Conservation (phyloP, 2,329 filamentous ascomycete species). For the Didymella segeticola region DNA sequence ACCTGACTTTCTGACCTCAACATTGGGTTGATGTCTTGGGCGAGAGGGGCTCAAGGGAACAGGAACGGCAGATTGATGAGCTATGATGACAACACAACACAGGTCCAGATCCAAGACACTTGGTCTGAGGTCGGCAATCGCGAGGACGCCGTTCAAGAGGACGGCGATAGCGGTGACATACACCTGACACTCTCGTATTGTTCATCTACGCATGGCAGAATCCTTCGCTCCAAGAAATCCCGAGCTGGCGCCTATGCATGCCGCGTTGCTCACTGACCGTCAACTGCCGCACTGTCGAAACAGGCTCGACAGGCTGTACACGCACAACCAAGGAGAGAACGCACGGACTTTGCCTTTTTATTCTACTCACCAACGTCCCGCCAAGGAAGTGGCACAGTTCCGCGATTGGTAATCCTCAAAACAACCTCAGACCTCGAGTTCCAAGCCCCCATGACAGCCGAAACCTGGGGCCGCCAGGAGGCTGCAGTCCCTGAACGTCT, state of each 20-base stretch:
- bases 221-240: not conserved
- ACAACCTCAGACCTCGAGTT: not conserved
- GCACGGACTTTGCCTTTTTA: not conserved
- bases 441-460: slow-evolving; percentile 2
- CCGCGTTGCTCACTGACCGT: not conserved
- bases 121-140: not conserved
- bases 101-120: slow-evolving; percentile 5
- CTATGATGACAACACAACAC: slow-evolving; percentile 2
- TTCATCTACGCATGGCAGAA: not conserved
- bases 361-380: not conserved
- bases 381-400: not conserved
- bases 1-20: not conserved
- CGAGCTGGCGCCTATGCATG: slow-evolving; percentile 1
- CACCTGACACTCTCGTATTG: not conserved
- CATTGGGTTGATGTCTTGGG: not conserved
- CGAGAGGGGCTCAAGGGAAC: not conserved
- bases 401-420: slow-evolving; percentile 9
- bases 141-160: not conserved
- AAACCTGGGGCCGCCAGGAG: slow-evolving; percentile 15
- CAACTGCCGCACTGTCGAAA: not conserved
- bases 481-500: slow-evolving; percentile 3
- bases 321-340: not conserved
- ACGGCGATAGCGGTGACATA: not conserved
- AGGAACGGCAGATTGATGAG: not conserved
- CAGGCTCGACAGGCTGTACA: not conserved